Evolutionary conservation across 768 basidiomycete genomes (phyloP).

Genomic region (Pleurotus eryngii): DNA sequence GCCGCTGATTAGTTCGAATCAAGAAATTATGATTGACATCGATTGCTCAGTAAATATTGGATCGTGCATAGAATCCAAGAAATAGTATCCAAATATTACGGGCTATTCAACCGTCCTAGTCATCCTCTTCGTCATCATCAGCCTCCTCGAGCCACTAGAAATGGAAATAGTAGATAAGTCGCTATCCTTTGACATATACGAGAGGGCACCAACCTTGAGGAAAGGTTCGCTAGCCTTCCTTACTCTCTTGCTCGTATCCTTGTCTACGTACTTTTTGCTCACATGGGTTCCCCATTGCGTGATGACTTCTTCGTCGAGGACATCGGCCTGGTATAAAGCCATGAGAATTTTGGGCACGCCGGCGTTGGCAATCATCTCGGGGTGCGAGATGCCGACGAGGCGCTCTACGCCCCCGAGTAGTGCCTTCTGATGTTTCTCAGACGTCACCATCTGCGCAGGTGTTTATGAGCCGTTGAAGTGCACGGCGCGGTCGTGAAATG

Average conservation of each 20-base stretch:
- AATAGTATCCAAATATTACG: no score
- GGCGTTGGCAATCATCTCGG: slow-evolving; percentile 45
- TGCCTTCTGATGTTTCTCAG: slow-evolving; percentile 95
- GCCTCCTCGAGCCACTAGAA: slow-evolving; percentile 85
- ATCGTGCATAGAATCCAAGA: no score
- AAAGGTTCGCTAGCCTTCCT: slow-evolving; percentile 95
- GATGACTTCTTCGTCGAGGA: slow-evolving; percentile 89
- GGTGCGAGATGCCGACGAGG: slow-evolving; percentile 68
- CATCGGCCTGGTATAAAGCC: slow-evolving; percentile 88
- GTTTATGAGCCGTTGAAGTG: slow-evolving; percentile 4
- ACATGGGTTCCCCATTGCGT: slow-evolving; percentile 95
- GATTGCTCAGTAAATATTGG: no score
- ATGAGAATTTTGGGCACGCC: slow-evolving; percentile 90
- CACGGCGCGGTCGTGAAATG: not conserved
- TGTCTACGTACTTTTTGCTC: slow-evolving; percentile 95
- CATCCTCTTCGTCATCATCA: slow-evolving; percentile 72
- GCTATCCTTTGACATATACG: not conserved
- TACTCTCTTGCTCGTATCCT: slow-evolving; percentile 92
- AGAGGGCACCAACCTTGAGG: slow-evolving; percentile 63
- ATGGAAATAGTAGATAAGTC: slow-evolving; percentile 9
- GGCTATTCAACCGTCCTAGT: slow-evolving; percentile 20
- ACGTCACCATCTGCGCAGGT: slow-evolving; percentile 67
- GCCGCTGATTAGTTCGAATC: no score
- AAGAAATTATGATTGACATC: no score
- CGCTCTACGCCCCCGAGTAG: slow-evolving; percentile 93